Base-by-base conservation (phyloP, 176 grass and related monocot genomes). In the Saccharum officinarum region DNA sequence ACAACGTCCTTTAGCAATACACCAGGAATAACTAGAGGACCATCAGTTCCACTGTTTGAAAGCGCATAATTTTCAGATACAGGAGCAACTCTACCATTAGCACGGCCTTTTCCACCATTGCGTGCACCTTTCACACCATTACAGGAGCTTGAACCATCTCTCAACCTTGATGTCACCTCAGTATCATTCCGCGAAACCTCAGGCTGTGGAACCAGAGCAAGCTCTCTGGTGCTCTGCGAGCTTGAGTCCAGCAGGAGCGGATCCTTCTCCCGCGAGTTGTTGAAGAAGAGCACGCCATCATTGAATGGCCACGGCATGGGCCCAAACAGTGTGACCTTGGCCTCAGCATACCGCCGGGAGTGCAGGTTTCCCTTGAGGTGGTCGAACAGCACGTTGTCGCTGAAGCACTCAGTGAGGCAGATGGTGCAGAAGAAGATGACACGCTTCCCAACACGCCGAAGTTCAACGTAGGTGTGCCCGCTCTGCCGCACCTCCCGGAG, bases 341-440 rank as follows among this genome's bases (percentile, higher is more conserved):
- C 97, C 62, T 92, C 97, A 0, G 92, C 83, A 17, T 89, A 94
- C 39, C 94, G 80, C 62, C 86, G 42, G 0, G 94, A 67, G 75
- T 99, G 97, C 75, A 99, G 86, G 76, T 84, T 96, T 73, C 97
- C 97, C 60, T 88, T 94, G 4, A 99, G 81, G 74, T 99, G 97
- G 80, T 99, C 97, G 5, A 96, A 99, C 50, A 99, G 76, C 81
- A 99, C 97, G 4, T 83, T 99, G 72, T 99, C 97, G 5, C 86
- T 99, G 87, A 91, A 99, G 87, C 97, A 99, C 37, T 92, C 92
- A 0, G 97, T 99, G 30, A 99, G 93, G 84, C 97, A 99, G 83
- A 99, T 92, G 41, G 97, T 96, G 84, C 97, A 99, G 88, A 97
- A 99, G 94, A 99, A 99, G 83, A 97, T 99, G 71, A 89, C 75